Percentiles rank a stretch among this genome's conserved stretches.
Conservation (phyloP, 176 grass and related monocot species). For the Eragrostis nindensis region DNA sequence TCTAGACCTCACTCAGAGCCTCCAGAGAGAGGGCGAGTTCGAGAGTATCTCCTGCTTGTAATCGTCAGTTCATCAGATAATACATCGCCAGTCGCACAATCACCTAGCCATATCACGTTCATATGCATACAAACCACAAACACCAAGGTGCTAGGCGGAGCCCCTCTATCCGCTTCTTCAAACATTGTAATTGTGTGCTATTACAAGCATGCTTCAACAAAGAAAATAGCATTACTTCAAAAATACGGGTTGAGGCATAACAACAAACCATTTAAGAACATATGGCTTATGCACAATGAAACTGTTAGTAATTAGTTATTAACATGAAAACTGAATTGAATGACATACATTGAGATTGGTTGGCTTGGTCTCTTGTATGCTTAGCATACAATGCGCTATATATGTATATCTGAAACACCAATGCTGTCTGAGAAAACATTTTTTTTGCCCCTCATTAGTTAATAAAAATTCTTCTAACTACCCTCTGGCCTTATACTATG, state of each 20-base stretch:
- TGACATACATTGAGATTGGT: slow-evolving; percentile 29
- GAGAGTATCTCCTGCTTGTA: too few relatives aligned
- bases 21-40: too few relatives aligned
- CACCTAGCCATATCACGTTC: too few relatives aligned
- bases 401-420: slow-evolving; percentile 32
- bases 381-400: slow-evolving; percentile 40
- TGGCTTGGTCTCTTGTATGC: slow-evolving; percentile 24
- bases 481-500: slow-evolving; percentile 56
- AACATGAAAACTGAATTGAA: slow-evolving; percentile 3
- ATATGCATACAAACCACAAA: slow-evolving; percentile 11
- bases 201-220: slow-evolving; percentile 15
- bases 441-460: slow-evolving; percentile 33
- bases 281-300: not conserved
- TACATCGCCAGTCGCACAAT: too few relatives aligned
- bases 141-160: not conserved
- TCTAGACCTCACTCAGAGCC: too few relatives aligned
- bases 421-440: slow-evolving; percentile 28
- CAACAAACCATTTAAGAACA: slow-evolving; percentile 15
- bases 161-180: not conserved
- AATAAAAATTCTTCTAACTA: slow-evolving; percentile 44
- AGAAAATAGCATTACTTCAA: not conserved
- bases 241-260: not conserved
- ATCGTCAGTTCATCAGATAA: too few relatives aligned
- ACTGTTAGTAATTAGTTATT: slow-evolving; percentile 11
- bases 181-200: not conserved